phyloP scores from a whole-genome alignment of 306 rosid species.

The Cajanus cajan region DNA sequence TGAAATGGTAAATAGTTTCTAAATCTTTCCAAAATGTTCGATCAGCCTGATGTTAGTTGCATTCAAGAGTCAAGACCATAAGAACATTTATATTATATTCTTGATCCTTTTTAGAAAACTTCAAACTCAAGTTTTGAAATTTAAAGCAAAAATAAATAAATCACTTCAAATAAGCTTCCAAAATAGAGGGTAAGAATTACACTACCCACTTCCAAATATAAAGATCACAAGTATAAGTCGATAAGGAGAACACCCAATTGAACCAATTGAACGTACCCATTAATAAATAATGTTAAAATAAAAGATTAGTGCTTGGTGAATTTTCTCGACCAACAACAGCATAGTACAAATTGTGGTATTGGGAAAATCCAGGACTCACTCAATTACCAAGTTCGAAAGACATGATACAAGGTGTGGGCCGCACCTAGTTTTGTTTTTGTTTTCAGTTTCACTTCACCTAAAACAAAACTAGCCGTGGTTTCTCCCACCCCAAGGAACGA shows the following conservation, averaged over 20 bases:
- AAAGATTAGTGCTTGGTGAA: too few relatives aligned
- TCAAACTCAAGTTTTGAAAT: background rate
- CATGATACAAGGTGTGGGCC: background rate
- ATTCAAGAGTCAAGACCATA: background rate
- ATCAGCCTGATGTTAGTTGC: too few relatives aligned
- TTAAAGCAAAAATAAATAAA: background rate
- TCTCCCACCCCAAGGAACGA: background rate
- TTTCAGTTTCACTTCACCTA: too few relatives aligned
- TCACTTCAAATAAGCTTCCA: background rate
- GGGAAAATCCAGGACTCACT: background rate
- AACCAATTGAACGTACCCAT: background rate
- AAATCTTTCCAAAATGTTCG: too few relatives aligned
- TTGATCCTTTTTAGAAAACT: background rate
- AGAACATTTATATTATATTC: background rate
- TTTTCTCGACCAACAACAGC: background rate
- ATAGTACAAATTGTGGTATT: background rate
- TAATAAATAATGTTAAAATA: background rate
- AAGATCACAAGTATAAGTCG: too few relatives aligned
- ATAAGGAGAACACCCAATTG: background rate
- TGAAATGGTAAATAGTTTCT: too few relatives aligned
- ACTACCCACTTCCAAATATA: too few relatives aligned
- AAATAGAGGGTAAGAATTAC: background rate
- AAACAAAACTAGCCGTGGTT: too few relatives aligned
- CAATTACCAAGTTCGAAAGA: background rate
- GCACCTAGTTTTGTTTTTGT: slow-evolving; percentile 29